Conservation (phyloP, 441 rosid species). For the Populus hybrid region DNA sequence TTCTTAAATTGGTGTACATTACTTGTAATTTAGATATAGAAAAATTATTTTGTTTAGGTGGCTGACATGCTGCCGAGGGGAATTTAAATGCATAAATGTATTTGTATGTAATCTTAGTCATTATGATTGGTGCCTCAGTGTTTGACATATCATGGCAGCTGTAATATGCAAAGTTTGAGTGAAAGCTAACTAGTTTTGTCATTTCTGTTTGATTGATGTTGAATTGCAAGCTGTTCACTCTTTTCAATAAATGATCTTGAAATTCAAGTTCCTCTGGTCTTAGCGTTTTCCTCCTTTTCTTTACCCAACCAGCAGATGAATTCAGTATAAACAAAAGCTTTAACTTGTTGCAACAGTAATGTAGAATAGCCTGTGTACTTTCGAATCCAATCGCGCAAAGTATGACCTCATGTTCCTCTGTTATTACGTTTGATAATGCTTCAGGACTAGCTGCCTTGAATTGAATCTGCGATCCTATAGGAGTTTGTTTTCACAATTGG, state of each 20-base stretch:
- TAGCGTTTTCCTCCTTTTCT: neutral
- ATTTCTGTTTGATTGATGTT: neutral
- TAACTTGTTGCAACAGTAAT: neutral
- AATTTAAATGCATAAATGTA: slow-evolving; percentile 26
- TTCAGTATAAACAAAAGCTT: neutral
- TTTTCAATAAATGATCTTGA: neutral
- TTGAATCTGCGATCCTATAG: slow-evolving; percentile 49
- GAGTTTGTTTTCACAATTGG: slow-evolving; percentile 43
- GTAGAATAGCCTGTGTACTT: neutral
- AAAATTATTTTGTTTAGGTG: slow-evolving; percentile 3
- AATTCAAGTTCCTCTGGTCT: neutral
- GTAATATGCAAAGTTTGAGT: slow-evolving; percentile 5
- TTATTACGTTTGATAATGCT: neutral
- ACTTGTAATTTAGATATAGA: slow-evolving; percentile 33
- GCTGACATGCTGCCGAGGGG: slow-evolving; percentile 7
- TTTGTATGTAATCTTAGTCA: slow-evolving; percentile 7
- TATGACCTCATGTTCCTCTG: neutral
- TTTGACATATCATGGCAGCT: neutral
- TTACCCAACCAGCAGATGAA: neutral
- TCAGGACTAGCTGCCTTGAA: slow-evolving; percentile 13
- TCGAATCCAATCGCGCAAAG: neutral
- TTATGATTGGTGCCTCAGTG: neutral
- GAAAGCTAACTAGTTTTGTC: slow-evolving; percentile 7
- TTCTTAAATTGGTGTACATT: slow-evolving; percentile 45
- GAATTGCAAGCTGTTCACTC: neutral